These are phyloP conservation scores for Metroxylon sagu DNA, from an alignment of 176 grass and related monocot species.

Conservation along the genomic window DNA sequence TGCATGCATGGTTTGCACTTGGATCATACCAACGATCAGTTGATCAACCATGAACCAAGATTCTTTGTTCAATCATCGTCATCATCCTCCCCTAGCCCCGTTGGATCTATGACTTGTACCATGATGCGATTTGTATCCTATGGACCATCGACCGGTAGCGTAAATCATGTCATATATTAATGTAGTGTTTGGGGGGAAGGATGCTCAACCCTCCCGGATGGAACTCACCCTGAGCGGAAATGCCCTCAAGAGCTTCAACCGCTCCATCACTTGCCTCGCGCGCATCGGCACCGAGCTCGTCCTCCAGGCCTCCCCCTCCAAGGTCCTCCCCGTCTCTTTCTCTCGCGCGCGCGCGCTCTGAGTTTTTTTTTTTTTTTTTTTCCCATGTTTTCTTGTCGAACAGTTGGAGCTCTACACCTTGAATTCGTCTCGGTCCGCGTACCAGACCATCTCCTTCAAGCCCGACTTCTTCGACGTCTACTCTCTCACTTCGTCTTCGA, in stretches of 20 bases:
- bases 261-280: slow-evolving; percentile 68
- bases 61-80: no score
- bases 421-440: slow-evolving; percentile 77
- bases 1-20: no score
- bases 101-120: no score
- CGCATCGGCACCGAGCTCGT: slow-evolving; percentile 75
- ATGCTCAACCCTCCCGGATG: slow-evolving; percentile 18
- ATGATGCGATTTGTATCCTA: no score
- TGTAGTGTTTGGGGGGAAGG: no score
- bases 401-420: slow-evolving; percentile 81
- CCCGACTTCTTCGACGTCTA: slow-evolving; percentile 68
- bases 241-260: slow-evolving; percentile 64
- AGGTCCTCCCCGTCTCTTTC: slow-evolving; percentile 31
- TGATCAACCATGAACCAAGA: no score
- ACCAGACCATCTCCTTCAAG: slow-evolving; percentile 55
- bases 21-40: no score
- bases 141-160: no score
- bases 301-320: slow-evolving; percentile 57
- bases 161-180: no score
- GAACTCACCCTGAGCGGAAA: slow-evolving; percentile 70
- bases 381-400: background rate
- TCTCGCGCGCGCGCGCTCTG: background rate
- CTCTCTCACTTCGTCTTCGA: slow-evolving; percentile 27
- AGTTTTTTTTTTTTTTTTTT: background rate
- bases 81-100: no score